A percentile compares a stretch with the other conserved stretches of the same genome.
Conservation (phyloP, 345 rosid genomes). For the Punica granatum region DNA sequence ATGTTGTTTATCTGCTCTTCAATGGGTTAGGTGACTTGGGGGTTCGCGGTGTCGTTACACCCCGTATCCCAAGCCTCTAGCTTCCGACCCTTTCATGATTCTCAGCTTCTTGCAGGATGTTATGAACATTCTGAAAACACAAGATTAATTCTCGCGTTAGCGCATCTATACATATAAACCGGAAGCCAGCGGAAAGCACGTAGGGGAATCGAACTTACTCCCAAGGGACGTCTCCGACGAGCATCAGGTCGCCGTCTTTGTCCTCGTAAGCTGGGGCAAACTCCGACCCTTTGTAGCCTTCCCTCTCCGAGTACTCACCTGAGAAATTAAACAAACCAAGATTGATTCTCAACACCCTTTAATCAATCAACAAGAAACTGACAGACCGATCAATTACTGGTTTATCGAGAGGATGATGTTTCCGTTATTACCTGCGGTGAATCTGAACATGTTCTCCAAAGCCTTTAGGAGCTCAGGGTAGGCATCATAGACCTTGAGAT, state of each 20-base stretch:
- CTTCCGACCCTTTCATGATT: slow-evolving; percentile 84
- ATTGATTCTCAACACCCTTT: not conserved
- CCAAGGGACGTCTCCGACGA: slow-evolving; percentile 88
- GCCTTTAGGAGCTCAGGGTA: slow-evolving; percentile 54
- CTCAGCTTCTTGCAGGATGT: slow-evolving; percentile 74
- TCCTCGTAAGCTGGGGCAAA: slow-evolving; percentile 72
- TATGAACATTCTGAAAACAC: slow-evolving; percentile 67
- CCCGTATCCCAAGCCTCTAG: slow-evolving; percentile 64
- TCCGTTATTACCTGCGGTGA: slow-evolving; percentile 38
- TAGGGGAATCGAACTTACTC: slow-evolving; percentile 22
- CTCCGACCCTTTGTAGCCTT: slow-evolving; percentile 73
- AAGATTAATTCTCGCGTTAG: slow-evolving; percentile 8
- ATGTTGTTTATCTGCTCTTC: slow-evolving; percentile 13
- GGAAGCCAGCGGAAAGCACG: not conserved
- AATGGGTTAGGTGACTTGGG: not conserved
- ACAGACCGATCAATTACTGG: not conserved
- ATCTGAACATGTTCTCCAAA: slow-evolving; percentile 64
- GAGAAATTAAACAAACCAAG: slow-evolving; percentile 6
- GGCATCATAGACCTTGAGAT: slow-evolving; percentile 50
- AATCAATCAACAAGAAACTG: too few relatives aligned
- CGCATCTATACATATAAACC: not conserved
- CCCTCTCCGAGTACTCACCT: slow-evolving; percentile 59
- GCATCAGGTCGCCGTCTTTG: slow-evolving; percentile 88
- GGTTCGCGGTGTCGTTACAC: slow-evolving; percentile 21
- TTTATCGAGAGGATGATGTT: not conserved